Evolutionary conservation across 2,329 filamentous ascomycete genomes (phyloP).

Genomic region (Escovopsis sp.): DNA sequence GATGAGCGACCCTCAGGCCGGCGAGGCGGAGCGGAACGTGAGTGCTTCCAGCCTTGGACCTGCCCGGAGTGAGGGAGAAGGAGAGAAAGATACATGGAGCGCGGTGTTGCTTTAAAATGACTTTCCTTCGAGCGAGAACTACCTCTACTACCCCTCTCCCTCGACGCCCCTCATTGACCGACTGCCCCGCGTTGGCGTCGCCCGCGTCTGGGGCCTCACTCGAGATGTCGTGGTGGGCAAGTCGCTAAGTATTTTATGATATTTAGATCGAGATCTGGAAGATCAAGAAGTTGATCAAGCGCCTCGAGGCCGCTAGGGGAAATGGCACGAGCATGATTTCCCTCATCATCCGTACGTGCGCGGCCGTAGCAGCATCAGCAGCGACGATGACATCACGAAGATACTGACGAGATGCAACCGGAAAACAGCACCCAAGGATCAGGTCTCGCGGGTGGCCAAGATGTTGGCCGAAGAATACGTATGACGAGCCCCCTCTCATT

Average conservation of each 20-base stretch:
- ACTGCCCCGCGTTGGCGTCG: constrained; percentile 17
- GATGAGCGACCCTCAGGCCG: constrained; percentile 77
- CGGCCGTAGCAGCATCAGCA: background rate
- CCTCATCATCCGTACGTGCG: constrained; percentile 77
- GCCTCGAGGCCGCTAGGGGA: constrained; percentile 88
- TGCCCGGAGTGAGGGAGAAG: too few species aligned
- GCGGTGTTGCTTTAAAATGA: too few species aligned
- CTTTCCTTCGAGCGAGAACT: too few species aligned
- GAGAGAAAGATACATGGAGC: too few species aligned
- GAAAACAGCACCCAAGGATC: constrained; percentile 77
- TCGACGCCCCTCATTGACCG: constrained; percentile 12
- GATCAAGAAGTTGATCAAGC: constrained; percentile 99
- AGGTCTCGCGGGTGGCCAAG: constrained; percentile 89
- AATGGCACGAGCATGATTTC: constrained; percentile 99
- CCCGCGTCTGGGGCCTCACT: too few species aligned
- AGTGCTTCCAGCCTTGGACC: constrained; percentile 16
- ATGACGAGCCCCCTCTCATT: constrained; percentile 20
- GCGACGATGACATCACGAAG: too few species aligned
- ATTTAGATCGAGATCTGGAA: constrained; percentile 69
- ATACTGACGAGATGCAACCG: background rate
- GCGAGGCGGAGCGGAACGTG: constrained; percentile 95
- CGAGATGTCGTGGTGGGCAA: too few species aligned
- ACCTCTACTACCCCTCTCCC: background rate
- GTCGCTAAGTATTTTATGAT: too few species aligned
- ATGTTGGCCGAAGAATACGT: constrained; percentile 99